These are phyloP conservation scores for Calonectria leucothoes DNA, from an alignment of 2,329 filamentous ascomycete genomes.

Conservation along the genomic window DNA sequence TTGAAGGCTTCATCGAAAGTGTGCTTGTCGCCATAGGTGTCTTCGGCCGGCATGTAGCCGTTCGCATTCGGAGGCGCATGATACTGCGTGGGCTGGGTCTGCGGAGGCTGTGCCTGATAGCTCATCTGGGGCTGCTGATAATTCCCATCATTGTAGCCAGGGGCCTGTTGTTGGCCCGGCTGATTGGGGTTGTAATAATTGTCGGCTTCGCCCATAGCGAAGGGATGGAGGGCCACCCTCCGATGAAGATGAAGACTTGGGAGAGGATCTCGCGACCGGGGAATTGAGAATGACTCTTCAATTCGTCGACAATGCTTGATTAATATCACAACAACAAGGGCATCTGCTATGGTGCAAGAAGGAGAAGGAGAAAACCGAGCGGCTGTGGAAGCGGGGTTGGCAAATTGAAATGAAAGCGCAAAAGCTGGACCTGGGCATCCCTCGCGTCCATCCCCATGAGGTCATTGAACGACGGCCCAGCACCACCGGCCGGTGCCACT, in stretches of 20 bases:
- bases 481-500: neutral
- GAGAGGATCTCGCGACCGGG: neutral
- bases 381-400: neutral
- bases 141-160: conserved; percentile 33
- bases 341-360: neutral
- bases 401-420: conserved; percentile 1
- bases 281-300: neutral
- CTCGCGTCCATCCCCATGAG: conserved; percentile 5
- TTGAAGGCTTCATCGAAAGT: conserved; percentile 86
- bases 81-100: conserved; percentile 44
- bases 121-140: conserved; percentile 41
- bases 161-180: conserved; percentile 29
- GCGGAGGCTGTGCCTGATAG: conserved; percentile 42
- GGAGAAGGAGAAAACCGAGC: neutral
- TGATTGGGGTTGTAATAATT: conserved; percentile 44
- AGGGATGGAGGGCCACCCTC: neutral
- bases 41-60: conserved; percentile 50
- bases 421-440: neutral
- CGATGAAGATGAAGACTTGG: neutral
- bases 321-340: too few relatives aligned
- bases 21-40: conserved; percentile 59
- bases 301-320: neutral
- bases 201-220: conserved; percentile 50
- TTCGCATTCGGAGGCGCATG: conserved; percentile 39
- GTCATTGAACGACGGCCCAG: conserved; percentile 14